These are phyloP conservation scores for Physcia stellaris DNA, from an alignment of 495 filamentous ascomycete genomes.

Conservation along the genomic window DNA sequence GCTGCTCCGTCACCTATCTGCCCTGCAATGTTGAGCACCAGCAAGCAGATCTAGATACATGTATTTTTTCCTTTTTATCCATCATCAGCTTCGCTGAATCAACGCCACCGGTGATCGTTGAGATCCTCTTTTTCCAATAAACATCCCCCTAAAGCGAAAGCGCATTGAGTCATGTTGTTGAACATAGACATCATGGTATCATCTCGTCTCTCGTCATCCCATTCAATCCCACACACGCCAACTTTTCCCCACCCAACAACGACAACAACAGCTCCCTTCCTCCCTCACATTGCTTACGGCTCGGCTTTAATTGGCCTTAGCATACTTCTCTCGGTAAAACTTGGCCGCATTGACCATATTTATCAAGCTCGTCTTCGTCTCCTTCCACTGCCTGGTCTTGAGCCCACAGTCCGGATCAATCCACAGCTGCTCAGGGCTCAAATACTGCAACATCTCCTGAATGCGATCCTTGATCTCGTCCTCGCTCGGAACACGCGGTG, in stretches of 20 bases:
- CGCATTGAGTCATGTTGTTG: slow-evolving; percentile 25
- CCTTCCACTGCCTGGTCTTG: slow-evolving; percentile 92
- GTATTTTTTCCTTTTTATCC: not conserved
- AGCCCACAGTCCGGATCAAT: slow-evolving; percentile 98
- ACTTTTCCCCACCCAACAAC: too few species aligned
- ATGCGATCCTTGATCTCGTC: slow-evolving; percentile 95
- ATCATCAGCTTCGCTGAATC: not conserved
- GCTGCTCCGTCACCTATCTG: not conserved
- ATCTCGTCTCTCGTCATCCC: slow-evolving; percentile 18
- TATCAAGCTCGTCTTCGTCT: slow-evolving; percentile 82
- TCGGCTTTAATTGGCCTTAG: slow-evolving; percentile 38
- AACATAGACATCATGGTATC: slow-evolving; percentile 31
- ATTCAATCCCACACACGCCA: too few species aligned
- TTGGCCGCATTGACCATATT: slow-evolving; percentile 97
- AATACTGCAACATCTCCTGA: slow-evolving; percentile 90
- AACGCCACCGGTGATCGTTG: slow-evolving; percentile 5
- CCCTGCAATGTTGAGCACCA: slow-evolving; percentile 5
- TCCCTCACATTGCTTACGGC: too few species aligned
- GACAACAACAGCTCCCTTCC: too few species aligned
- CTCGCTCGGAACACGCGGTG: slow-evolving; percentile 85
- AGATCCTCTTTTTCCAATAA: too few species aligned
- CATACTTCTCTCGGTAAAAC: slow-evolving; percentile 82
- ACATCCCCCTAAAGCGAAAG: too few species aligned
- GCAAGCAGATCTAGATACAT: not conserved
- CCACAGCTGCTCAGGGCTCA: slow-evolving; percentile 93